These are phyloP conservation scores for Globisporangium rhizosaccharum DNA, from an alignment of 352 stramenopile genomes.

Conservation along the genomic window DNA sequence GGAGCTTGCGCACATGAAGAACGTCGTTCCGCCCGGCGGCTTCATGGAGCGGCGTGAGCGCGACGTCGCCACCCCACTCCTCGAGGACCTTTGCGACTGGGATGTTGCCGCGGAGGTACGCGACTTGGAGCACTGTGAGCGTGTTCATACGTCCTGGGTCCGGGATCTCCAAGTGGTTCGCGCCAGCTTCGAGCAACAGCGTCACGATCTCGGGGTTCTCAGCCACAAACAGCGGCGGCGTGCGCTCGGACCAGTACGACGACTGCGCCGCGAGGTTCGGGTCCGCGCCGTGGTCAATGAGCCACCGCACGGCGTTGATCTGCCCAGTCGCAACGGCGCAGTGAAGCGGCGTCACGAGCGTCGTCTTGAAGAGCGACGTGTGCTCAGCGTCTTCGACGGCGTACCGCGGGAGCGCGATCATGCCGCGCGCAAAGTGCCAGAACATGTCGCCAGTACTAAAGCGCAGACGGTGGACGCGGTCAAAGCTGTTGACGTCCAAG, in stretches of 20 bases:
- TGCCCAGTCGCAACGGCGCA: constrained; percentile 62
- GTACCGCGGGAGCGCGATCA: constrained; percentile 42
- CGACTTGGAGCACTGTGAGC: constrained; percentile 1
- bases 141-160: constrained; percentile 50
- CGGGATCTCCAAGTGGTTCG: constrained; percentile 65
- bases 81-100: constrained; percentile 59
- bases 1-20: constrained; percentile 29
- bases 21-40: constrained; percentile 48
- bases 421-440: constrained; percentile 64
- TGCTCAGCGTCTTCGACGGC: constrained; percentile 33
- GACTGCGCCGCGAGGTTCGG: constrained; percentile 59
- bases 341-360: constrained; percentile 62
- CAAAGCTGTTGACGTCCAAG: constrained; percentile 57
- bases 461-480: constrained; percentile 68
- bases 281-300: constrained; percentile 46
- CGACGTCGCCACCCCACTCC: constrained; percentile 68
- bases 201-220: constrained; percentile 62
- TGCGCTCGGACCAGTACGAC: constrained; percentile 56
- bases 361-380: constrained; percentile 65
- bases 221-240: constrained; percentile 63
- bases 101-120: constrained; percentile 62
- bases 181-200: constrained; percentile 50
- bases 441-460: constrained; percentile 80
- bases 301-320: constrained; percentile 45
- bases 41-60: constrained; percentile 72